Evolutionary conservation across 208 protist species (phyloP), one percentile per base, ranked within the genome.

Genomic region (Acanthamoeba castellanii): DNA sequence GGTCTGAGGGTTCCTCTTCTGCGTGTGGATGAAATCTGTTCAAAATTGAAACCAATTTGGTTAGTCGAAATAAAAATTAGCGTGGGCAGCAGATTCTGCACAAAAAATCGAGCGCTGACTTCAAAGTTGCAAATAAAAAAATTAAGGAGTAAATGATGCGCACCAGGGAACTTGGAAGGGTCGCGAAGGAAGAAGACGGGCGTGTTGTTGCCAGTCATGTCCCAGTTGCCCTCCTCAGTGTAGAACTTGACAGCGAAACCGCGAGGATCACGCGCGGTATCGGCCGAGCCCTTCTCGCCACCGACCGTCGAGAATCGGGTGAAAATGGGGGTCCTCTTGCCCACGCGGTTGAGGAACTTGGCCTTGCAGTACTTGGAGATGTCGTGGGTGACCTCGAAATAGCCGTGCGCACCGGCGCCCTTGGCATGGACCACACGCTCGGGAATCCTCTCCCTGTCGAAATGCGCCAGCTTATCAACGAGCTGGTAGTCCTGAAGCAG

Each of bases 171-270:
- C 76, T 97, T 97, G 4, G 52, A 92, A 66, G 96, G 84, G 34
- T 98, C 97, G 61, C 97, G 92, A 22, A 98, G 95, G 88, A 98
- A 98, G 95, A 98, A 98, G 5, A 98, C 97, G 74, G 98, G 97
- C 32, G 96, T 97, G 92, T 97, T 98, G 93, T 98, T 98, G 93
- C 97, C 97, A 45, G 98, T 96, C 89, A 98, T 82, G 95, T 98
- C 98, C 93, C 90, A 98, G 94, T 98, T 98, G 92, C 98, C 98
- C 93, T 98, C 98, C 64, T 97, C 96, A 18, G 97, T 98, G 94
- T 98, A 98, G 81, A 98, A 98, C 94, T 98, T 98, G 20, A 97
- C 81, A 61, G 97, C 97, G 81, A 98, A 98, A 55, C 97, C 97
- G 85, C 97, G 93, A 88, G 96, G 95, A 95, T 98, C 97, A 72